A percentile compares a stretch with the other conserved stretches of the same genome.
These are phyloP conservation scores for Scytalidium lignicola DNA, from an alignment of 2,329 filamentous ascomycete species.

Conservation along the genomic window DNA sequence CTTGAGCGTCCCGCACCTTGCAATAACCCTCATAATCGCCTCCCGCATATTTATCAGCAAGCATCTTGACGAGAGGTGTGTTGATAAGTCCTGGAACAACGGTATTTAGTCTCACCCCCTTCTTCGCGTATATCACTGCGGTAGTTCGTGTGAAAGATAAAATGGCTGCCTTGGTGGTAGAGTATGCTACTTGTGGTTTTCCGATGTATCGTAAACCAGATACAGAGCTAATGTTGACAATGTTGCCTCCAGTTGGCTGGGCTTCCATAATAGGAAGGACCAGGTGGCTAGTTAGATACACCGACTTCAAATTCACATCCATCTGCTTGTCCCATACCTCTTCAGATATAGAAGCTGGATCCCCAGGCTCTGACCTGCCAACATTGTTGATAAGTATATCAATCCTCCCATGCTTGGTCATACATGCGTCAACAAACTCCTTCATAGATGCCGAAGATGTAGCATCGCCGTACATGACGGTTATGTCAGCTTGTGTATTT, in stretches of 20 bases:
- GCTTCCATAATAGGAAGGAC: constrained; percentile 50
- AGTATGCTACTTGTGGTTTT: constrained; percentile 50
- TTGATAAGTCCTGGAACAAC: constrained; percentile 53
- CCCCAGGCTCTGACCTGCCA: constrained; percentile 48
- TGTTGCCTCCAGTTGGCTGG: constrained; percentile 35
- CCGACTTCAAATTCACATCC: constrained; percentile 50
- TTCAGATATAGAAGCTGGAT: constrained; percentile 43
- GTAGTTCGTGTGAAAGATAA: constrained; percentile 46
- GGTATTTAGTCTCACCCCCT: constrained; percentile 46
- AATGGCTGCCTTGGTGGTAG: constrained; percentile 45
- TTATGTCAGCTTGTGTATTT: constrained; percentile 32
- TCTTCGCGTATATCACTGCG: constrained; percentile 43
- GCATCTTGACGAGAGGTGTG: constrained; percentile 42
- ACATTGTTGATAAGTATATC: constrained; percentile 60
- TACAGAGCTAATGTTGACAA: constrained; percentile 46
- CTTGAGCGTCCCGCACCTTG: constrained; percentile 47
- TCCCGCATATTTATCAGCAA: constrained; percentile 40
- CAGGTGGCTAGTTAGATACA: constrained; percentile 47
- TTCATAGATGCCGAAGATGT: constrained; percentile 48
- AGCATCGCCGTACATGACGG: constrained; percentile 44
- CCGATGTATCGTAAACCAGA: constrained; percentile 47
- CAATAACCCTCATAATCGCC: constrained; percentile 44
- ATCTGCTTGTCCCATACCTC: constrained; percentile 47
- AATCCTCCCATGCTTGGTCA: constrained; percentile 47
- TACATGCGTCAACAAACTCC: constrained; percentile 44